phyloP scores from a whole-genome alignment of 2,329 filamentous ascomycete genomes.

The Juglanconis sp. region DNA sequence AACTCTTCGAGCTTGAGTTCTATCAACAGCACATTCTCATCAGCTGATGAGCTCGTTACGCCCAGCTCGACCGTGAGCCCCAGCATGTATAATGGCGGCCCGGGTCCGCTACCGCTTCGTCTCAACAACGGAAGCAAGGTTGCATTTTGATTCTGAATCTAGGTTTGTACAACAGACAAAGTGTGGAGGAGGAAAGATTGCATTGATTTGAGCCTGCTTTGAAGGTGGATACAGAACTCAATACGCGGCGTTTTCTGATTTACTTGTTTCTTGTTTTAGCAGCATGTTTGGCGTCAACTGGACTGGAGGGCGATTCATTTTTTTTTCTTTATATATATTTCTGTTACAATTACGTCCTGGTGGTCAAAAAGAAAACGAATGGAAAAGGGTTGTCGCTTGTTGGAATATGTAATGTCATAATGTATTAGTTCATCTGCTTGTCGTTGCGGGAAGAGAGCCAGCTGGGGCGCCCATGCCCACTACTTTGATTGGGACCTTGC shows the following conservation, averaged over 20 bases:
- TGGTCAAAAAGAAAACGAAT: not conserved
- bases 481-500: too few relatives aligned
- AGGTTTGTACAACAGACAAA: not conserved
- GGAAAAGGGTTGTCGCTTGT: not conserved
- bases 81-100: slow-evolving; percentile 12
- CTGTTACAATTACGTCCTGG: not conserved
- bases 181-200: not conserved
- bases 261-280: not conserved
- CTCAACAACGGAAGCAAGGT: slow-evolving; percentile 29
- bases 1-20: slow-evolving; percentile 54
- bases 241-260: not conserved
- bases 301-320: not conserved
- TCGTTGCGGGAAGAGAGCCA: too few relatives aligned
- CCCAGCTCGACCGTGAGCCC: slow-evolving; percentile 29
- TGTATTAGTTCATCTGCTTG: not conserved
- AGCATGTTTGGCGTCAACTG: slow-evolving; percentile 7
- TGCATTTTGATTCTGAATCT: slow-evolving; percentile 21
- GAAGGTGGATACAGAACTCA: not conserved
- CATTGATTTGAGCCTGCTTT: not conserved
- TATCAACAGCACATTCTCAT: slow-evolving; percentile 27
- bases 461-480: too few relatives aligned
- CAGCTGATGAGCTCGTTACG: slow-evolving; percentile 26
- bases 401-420: not conserved
- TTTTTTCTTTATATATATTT: not conserved
- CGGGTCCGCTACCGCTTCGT: slow-evolving; percentile 26